Base-by-base conservation (phyloP, 805 yeast genomes). In the Candida jianshihensis region DNA sequence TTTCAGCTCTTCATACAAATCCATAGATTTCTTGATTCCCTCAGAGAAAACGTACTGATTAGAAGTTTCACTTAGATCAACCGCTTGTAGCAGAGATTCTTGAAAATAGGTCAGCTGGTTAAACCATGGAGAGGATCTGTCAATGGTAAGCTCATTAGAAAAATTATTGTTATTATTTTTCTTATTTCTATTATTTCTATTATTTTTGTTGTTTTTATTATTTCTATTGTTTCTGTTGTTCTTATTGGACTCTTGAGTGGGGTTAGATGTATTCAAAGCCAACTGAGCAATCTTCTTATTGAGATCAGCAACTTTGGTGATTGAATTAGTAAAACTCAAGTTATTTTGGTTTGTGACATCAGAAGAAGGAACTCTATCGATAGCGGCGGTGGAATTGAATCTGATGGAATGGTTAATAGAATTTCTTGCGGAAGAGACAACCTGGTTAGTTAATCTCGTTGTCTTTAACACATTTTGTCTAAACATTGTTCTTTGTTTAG, bases 71-170 rank as follows among this genome's bases (percentile, higher is more conserved):
- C 48, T 50, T 15, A 54, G 48, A 26, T 54, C 56, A 11, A 46
- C 47, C 11, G 64, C 57, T 33, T 59, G 62, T 0, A 61, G 43
- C 4, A 67, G 58, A 39, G 70, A 68, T 41, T 74, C 78, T 46
- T 72, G 78, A 50, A 71, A 73, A 4, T 77, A 73, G 30, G 62
- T 44, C 7, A 73, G 61, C 40, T 73, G 74, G 37, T 67, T 64
- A 42, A 59, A 68, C 64, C 69, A 71, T 14, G 79, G 78, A 6
- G 74, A 51, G 1, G 51, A 38, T 19, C 40, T 29, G 24, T 41
- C 44, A 12, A 48, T 31, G 7, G 39, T 32, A 16, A 31, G 55
- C 12, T 60, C 61, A 18, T 61, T 49, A 30, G 34, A 33, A 29
- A 11, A 24, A n/a, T 24, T 24, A 24, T 24, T 24, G 6, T 12